Evolutionary conservation across 371 early-diverging fungal species (phyloP).

Genomic region (Mortierella sp.): DNA sequence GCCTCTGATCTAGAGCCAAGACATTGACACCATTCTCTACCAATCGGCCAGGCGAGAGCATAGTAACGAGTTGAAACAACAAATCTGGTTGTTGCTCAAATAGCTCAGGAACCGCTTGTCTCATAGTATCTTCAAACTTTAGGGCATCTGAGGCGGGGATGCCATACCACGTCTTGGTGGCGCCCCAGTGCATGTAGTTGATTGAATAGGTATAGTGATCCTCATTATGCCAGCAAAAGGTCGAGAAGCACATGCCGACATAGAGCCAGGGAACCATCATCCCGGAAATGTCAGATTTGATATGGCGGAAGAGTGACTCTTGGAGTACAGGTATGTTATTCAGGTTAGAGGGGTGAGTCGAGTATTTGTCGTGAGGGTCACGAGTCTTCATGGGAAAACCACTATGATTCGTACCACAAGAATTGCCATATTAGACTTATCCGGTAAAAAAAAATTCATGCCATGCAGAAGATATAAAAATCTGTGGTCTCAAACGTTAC

Average conservation of each 20-base stretch:
- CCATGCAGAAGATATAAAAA: background rate
- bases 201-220: conserved; percentile 97
- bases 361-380: conserved; percentile 69
- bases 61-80: conserved; percentile 92
- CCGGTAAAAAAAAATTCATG: background rate
- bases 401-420: conserved; percentile 44
- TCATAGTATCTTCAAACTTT: conserved; percentile 90
- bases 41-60: conserved; percentile 88
- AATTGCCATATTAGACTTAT: background rate
- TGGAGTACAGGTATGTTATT: conserved; percentile 86
- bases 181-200: conserved; percentile 97
- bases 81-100: conserved; percentile 94
- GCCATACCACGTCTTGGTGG: conserved; percentile 98
- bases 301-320: conserved; percentile 87
- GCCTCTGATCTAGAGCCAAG: conserved; percentile 87
- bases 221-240: conserved; percentile 98
- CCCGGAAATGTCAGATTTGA: conserved; percentile 91
- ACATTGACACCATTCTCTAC: conserved; percentile 82
- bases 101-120: conserved; percentile 85
- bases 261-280: conserved; percentile 98
- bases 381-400: conserved; percentile 80
- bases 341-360: conserved; percentile 87
- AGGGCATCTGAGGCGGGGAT: conserved; percentile 88
- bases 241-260: conserved; percentile 95
- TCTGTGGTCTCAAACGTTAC: conserved; percentile 51